Conservation (phyloP, 768 basidiomycete genomes). For the Lactifluus hygrophoroides region DNA sequence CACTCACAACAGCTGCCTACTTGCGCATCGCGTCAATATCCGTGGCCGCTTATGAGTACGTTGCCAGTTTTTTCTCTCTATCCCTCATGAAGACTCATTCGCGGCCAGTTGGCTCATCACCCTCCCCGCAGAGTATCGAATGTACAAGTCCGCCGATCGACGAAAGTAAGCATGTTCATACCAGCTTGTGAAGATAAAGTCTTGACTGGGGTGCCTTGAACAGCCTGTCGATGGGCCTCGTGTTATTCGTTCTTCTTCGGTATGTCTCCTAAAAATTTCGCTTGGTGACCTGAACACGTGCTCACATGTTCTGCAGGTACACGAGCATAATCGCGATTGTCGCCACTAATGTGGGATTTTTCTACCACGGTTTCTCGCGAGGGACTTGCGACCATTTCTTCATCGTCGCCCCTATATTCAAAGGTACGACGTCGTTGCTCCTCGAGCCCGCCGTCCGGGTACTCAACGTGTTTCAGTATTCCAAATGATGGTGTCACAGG, state of each 20-base stretch:
- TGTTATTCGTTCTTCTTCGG: conserved; percentile 17
- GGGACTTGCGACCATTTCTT: conserved; percentile 41
- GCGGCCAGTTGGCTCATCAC: conserved; percentile 13
- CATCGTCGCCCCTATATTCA: conserved; percentile 47
- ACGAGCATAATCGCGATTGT: conserved; percentile 40
- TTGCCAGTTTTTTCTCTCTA: background rate
- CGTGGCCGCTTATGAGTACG: conserved; percentile 20
- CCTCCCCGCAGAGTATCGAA: conserved; percentile 15
- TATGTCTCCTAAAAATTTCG: background rate
- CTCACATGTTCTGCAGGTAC: conserved; percentile 25
- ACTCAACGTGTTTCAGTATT: conserved; percentile 35
- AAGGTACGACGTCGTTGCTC: conserved; percentile 36
- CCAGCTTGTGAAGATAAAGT: background rate
- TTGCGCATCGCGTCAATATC: conserved; percentile 11
- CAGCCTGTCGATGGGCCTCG: conserved; percentile 12
- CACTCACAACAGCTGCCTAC: conserved; percentile 4
- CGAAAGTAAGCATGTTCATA: background rate
- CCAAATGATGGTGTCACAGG: conserved; percentile 57
- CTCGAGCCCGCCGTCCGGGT: background rate
- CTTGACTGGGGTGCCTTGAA: background rate
- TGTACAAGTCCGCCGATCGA: conserved; percentile 5
- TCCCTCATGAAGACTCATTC: background rate
- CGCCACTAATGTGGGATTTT: conserved; percentile 52
- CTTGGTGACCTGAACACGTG: background rate
- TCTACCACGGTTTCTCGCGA: conserved; percentile 40